Base-by-base conservation (phyloP, 805 yeast species). In the Ogataea haglerorum region DNA sequence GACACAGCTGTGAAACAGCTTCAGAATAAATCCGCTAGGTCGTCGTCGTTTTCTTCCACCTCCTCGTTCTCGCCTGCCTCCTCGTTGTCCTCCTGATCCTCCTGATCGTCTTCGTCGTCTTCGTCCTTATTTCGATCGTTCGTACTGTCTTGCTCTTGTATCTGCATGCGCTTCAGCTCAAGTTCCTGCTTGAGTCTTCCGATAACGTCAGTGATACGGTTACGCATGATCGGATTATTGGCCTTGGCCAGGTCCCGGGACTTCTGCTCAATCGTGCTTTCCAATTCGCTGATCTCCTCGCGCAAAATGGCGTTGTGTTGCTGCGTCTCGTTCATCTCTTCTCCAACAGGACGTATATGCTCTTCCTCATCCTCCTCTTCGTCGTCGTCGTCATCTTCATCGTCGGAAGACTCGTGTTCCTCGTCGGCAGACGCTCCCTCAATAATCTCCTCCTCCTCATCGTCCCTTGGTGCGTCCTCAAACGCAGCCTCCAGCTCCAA, bases 211-310 rank as follows among this genome's bases (percentile, higher is more conserved):
- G 82, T 73, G 59, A 90, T 85, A 65, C 97, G 82, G 61, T 82
- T 85, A 56, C 82, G 80, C 78, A 93, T 73, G 65, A 91, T 82
- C 52, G 91, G 90, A 57, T 88, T 88, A 36, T 80, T 73, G 13
- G 90, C 89, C 49, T 81, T 80, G 15, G 73, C 77, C 35, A 87
- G 75, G 53, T 85, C 89, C 33, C 72, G 71, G 58, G 78, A 78
- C 55, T 91, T 90, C 53, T 81, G 82, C 40, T 73, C 78, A 37
- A 93, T 82, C 0, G 91, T 89, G 12, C 73, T 54, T 57, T 85
- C 89, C 45, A 93, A 70, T 56, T 93, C 99, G 6, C 72, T 65
- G 42, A 93, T 81, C 60, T 90, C 97, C 62, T 91, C 98, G 46
- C 77, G 78, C 41, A 93, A 67, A 49, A 88, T 72, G 54, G 85